Evolutionary conservation across 371 early-diverging fungal genomes (phyloP).

Genomic region (Mortierella sp.): DNA sequence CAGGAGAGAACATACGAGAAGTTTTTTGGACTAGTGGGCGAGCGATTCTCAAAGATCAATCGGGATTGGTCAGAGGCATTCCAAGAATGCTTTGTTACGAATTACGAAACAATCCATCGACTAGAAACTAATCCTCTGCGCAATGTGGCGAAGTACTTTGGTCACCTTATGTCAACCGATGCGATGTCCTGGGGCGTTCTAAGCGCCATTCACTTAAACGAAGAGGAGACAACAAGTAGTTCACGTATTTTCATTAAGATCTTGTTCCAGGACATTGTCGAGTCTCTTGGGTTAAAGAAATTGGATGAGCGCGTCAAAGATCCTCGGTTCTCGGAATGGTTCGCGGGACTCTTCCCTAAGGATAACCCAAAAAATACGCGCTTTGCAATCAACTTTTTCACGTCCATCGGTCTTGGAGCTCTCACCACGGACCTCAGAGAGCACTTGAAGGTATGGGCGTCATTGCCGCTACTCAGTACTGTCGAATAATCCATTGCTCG

Average conservation of each 20-base stretch:
- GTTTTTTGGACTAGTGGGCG: constrained; percentile 94
- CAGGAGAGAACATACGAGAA: constrained; percentile 96
- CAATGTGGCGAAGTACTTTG: constrained; percentile 93
- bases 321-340: constrained; percentile 70
- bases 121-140: constrained; percentile 95
- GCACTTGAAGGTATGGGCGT: constrained; percentile 64
- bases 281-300: constrained; percentile 84
- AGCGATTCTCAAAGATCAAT: constrained; percentile 92
- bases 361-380: constrained; percentile 90
- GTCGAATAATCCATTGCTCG: background rate
- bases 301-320: constrained; percentile 84
- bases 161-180: constrained; percentile 90
- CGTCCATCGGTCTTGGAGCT: constrained; percentile 93
- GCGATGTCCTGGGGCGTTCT: constrained; percentile 91
- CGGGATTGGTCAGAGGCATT: constrained; percentile 87
- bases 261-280: constrained; percentile 91
- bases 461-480: background rate
- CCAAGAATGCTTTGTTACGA: constrained; percentile 81
- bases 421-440: constrained; percentile 95
- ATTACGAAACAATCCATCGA: constrained; percentile 92
- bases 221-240: constrained; percentile 94
- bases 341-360: constrained; percentile 92
- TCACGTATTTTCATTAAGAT: constrained; percentile 98
- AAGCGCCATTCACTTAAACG: constrained; percentile 83
- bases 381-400: constrained; percentile 98